These are phyloP conservation scores for Lecanosticta acicola DNA, from an alignment of 2,329 filamentous ascomycete genomes.

Conservation along the genomic window DNA sequence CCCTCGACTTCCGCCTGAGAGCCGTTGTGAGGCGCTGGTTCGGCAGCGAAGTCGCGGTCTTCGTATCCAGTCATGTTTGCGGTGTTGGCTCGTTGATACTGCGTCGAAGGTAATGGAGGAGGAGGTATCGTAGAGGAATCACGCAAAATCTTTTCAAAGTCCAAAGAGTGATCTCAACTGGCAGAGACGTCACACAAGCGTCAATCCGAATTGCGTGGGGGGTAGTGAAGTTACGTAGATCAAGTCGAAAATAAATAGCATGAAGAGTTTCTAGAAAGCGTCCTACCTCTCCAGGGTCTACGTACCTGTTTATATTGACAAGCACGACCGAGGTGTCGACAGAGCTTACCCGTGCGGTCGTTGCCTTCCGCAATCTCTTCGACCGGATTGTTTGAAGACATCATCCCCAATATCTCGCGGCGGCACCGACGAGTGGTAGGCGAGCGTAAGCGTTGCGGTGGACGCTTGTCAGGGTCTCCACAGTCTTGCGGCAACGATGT, in stretches of 20 bases:
- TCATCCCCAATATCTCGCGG: neutral
- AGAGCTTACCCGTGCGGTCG: neutral
- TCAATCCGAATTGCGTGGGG: neutral
- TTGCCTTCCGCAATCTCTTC: constrained; percentile 4
- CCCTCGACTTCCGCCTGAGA: constrained; percentile 26
- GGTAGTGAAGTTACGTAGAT: constrained; percentile 1
- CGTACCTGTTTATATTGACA: constrained; percentile 3
- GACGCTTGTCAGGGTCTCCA: constrained; percentile 12
- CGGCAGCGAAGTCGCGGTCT: constrained; percentile 50
- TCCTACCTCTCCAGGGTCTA: constrained; percentile 6
- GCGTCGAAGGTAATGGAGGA: neutral
- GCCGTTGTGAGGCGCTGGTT: constrained; percentile 33
- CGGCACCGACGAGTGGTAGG: no score
- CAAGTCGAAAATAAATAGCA: constrained; percentile 2
- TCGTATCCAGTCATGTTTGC: constrained; percentile 56
- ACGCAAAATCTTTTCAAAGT: neutral
- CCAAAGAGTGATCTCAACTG: neutral
- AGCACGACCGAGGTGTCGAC: neutral
- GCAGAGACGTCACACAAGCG: neutral
- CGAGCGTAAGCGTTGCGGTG: constrained; percentile 1
- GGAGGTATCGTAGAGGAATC: neutral
- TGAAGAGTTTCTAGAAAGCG: neutral
- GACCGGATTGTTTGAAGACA: constrained; percentile 3
- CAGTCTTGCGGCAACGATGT: constrained; percentile 19
- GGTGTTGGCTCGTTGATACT: constrained; percentile 7